Base-by-base conservation (phyloP, 306 rosid genomes). In the Lathyrus oleraceus region DNA sequence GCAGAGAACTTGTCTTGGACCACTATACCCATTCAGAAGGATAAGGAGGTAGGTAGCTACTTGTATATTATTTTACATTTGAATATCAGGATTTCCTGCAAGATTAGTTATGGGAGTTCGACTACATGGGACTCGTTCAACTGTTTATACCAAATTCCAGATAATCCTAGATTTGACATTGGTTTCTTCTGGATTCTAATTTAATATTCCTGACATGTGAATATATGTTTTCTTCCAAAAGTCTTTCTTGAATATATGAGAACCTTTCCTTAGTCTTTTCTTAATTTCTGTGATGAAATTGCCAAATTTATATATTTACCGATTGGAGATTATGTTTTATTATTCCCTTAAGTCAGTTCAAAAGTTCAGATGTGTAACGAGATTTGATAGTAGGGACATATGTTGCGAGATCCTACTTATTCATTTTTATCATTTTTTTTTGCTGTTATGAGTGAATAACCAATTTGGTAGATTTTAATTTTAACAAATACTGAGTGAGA, bases 21-120 rank as follows among this genome's bases (percentile, higher is more conserved):
- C 74, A 64, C 71, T 63, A 63, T 74, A 44, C 69, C 54, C 69
- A 47, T 65, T 77, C 67, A 49, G 65, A 71, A 64, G 72, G 45
- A 25, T 56, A 19, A 59, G 71, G 48, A 51, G 15, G 73, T 14
- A 73, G 44, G 71, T 10, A 75, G 44, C 30, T 63, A 66, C 28
- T 63, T 1, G 6, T 38, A n/a, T 39, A 23, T 45, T 79, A 52
- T 51, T 53, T 70, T 49, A 19, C 9, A 60, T 57, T 60, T 48
- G 14, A 58, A 23, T 45, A 21, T 36, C 28, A 51, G 38, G 45
- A 64, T 67, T 67, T 67, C 23, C 63, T 67, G 69, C 69, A 35
- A 65, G 12, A 32, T 65, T 67, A 72, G 67, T 73, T 43, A 67
- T 39, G 57, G 63, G 40, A 14, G 43, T 67, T 74, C 38, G 14